Base-by-base conservation (phyloP, 2,329 filamentous ascomycete genomes). In the Parascedosporium putredinis region DNA sequence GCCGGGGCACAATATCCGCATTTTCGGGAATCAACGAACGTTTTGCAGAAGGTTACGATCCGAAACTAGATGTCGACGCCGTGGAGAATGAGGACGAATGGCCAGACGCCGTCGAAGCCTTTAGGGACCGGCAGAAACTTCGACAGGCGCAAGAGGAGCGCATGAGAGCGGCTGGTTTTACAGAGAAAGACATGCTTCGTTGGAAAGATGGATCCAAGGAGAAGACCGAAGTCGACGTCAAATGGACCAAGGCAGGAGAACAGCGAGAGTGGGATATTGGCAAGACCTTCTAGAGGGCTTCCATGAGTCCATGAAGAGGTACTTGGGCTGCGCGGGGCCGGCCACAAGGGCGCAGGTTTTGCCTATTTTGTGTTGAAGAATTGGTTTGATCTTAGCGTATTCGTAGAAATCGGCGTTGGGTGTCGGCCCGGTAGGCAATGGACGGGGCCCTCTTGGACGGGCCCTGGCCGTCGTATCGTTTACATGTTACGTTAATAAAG, bases 111-210 rank as follows among this genome's bases (percentile, higher is more conserved):
- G 71, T 93, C 1, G 88, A 95, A 64, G 81, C 83, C 4, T 73
- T 88, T 50, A 78, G 84, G 34, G 88, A 95, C 61, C 80, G 88
- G n/a, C 79, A 87, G 56, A 83, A 82, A 55, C 89, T 86, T 79
- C 82, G 80, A 58, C 75, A 82, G 54, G 79, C 83, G 56, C 87
- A 88, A 25, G 86, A 86, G 5, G 83, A 89, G 48, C 72, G 89
- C 51, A 67, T 96, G 52, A 81, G 81, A 29, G 79, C 78, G 18
- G 88, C 87, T 0, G 90, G 89, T 0, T 94, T 95, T 60, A 80
- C 78, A 1, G 85, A 89, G 14, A 78, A 81, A 4, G 79, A 89
- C 58, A 79, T 95, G 52, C 73, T 75, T 57, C 81, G 81, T 55
- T 88, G 84, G 80, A 81, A 84, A 62, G 80, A 73, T 47, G 76